phyloP scores from a whole-genome alignment of 2,329 filamentous ascomycete species.

The Furcasterigmium sp. region DNA sequence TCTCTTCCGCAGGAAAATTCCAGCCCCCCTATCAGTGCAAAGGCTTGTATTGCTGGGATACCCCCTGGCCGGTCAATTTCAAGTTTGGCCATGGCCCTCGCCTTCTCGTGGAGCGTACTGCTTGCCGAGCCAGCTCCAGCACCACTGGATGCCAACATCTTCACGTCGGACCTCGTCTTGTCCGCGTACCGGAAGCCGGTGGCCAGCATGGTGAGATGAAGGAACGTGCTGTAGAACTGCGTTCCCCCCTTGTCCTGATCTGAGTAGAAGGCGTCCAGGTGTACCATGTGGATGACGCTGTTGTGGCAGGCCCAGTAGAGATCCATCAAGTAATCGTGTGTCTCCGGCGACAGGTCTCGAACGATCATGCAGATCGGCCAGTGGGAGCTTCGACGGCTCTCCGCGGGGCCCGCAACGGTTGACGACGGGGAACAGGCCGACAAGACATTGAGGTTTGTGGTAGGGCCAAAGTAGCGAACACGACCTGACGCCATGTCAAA shows the following conservation, averaged over 20 bases:
- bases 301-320: constrained; percentile 14
- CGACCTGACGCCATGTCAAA: constrained; percentile 9
- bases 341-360: constrained; percentile 7
- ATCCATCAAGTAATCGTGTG: constrained; percentile 12
- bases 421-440: neutral
- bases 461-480: constrained; percentile 8
- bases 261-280: constrained; percentile 9
- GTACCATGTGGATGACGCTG: constrained; percentile 12
- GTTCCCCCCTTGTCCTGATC: constrained; percentile 7
- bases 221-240: constrained; percentile 11
- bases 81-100: constrained; percentile 9
- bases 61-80: constrained; percentile 11
- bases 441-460: constrained; percentile 8
- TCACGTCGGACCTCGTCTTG: constrained; percentile 8
- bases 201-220: constrained; percentile 11
- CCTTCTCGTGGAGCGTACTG: constrained; percentile 12
- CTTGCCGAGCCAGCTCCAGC: constrained; percentile 7
- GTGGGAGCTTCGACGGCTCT: constrained; percentile 3
- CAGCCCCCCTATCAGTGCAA: constrained; percentile 10
- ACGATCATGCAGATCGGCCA: constrained; percentile 7
- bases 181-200: constrained; percentile 12
- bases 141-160: constrained; percentile 1
- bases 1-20: constrained; percentile 13
- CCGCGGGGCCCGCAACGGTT: no score
- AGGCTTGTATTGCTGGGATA: constrained; percentile 12